Conservation (phyloP, 2,329 filamentous ascomycete species). For the Esteya vermicola region DNA sequence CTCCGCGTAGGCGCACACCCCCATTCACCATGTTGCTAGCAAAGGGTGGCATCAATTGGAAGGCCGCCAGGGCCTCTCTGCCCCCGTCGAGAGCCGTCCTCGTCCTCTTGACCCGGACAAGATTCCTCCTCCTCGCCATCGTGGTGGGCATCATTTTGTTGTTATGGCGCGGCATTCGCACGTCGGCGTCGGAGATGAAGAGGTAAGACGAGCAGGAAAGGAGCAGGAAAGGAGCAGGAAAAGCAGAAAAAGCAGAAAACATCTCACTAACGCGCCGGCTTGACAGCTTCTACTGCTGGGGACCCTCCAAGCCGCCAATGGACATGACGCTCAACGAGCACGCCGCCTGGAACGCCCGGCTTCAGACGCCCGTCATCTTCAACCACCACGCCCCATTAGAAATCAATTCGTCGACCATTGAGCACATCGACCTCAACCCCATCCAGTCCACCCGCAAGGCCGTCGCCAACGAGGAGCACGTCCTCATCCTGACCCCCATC, state of each 20-base stretch:
- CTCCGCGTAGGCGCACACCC: slow-evolving; percentile 21
- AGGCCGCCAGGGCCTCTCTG: slow-evolving; percentile 66
- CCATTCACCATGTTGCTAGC: slow-evolving; percentile 64
- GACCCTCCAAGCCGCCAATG: slow-evolving; percentile 88
- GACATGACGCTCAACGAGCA: slow-evolving; percentile 88
- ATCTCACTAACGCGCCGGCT: neutral
- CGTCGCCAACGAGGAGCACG: slow-evolving; percentile 64
- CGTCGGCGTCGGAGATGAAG: slow-evolving; percentile 75
- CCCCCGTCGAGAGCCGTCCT: slow-evolving; percentile 62
- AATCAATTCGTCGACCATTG: slow-evolving; percentile 68
- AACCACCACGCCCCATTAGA: slow-evolving; percentile 85
- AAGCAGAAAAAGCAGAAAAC: too few relatives aligned
- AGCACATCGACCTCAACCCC: slow-evolving; percentile 70
- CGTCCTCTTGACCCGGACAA: slow-evolving; percentile 58
- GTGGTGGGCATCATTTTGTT: slow-evolving; percentile 59
- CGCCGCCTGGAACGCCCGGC: slow-evolving; percentile 73
- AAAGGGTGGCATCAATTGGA: slow-evolving; percentile 86
- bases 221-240: too few relatives aligned
- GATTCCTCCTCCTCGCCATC: slow-evolving; percentile 62
- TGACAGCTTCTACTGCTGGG: slow-evolving; percentile 88
- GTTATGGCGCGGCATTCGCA: slow-evolving; percentile 76
- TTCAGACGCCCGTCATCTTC: slow-evolving; percentile 87
- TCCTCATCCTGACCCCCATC: slow-evolving; percentile 84
- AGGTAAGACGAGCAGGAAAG: slow-evolving; percentile 43
- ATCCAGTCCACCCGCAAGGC: slow-evolving; percentile 72